Evolutionary conservation across 1,284 basidiomycete genomes (phyloP).

Genomic region (Trichosporon sp.): DNA sequence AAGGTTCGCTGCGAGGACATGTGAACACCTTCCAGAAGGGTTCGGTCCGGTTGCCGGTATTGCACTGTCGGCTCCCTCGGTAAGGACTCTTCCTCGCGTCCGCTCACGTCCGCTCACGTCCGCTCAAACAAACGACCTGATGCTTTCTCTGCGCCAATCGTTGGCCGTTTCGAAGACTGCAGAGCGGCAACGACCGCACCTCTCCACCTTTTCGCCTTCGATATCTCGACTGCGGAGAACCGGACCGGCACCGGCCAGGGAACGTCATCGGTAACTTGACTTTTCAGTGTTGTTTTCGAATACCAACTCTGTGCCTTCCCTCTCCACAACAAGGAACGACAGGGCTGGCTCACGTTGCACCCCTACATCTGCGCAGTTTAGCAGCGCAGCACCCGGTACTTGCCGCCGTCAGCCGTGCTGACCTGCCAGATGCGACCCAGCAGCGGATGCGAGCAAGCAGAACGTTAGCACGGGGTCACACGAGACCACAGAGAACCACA

Average conservation of each 20-base stretch:
- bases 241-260: background rate
- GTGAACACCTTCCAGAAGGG: background rate
- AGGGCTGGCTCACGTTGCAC: no score
- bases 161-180: background rate
- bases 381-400: background rate
- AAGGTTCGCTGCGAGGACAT: background rate
- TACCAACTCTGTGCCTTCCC: background rate
- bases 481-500: background rate
- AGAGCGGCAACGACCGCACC: no score
- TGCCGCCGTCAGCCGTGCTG: background rate
- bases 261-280: background rate
- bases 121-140: background rate
- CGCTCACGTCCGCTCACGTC: background rate
- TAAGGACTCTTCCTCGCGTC: background rate
- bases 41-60: background rate
- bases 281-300: background rate
- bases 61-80: background rate
- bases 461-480: background rate
- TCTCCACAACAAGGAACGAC: background rate
- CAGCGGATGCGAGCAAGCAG: background rate
- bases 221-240: background rate
- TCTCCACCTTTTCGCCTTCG: background rate
- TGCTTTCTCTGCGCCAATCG: background rate
- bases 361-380: background rate
- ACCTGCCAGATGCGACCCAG: no score